Percentiles rank a stretch among this genome's conserved stretches.
phyloP scores from a whole-genome alignment of 768 basidiomycete genomes.

The Lentinula raphanica region DNA sequence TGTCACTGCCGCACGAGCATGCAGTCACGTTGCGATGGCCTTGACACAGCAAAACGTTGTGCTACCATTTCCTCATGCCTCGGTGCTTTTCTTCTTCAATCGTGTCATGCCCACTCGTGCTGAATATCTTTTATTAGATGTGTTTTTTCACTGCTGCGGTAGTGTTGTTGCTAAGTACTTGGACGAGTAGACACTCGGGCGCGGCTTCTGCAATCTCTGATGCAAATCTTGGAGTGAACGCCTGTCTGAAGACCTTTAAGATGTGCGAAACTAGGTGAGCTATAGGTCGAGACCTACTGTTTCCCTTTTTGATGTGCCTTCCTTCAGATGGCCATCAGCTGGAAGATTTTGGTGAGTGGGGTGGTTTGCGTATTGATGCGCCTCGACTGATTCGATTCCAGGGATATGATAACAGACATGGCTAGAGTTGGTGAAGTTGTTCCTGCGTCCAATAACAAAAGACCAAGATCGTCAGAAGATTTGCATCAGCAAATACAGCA shows the following conservation, averaged over 20 bases:
- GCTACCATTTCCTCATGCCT: conserved; percentile 28
- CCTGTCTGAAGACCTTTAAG: conserved; percentile 51
- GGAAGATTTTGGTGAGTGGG: conserved; percentile 34
- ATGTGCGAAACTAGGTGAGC: conserved; percentile 34
- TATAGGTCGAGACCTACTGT: not conserved
- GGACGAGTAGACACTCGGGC: conserved; percentile 51
- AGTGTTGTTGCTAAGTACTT: conserved; percentile 61
- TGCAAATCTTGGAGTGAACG: conserved; percentile 56
- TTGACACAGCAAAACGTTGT: conserved; percentile 1
- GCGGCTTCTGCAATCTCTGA: conserved; percentile 38
- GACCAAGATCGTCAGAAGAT: conserved; percentile 1
- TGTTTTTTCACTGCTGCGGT: conserved; percentile 37
- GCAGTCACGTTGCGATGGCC: conserved; percentile 1
- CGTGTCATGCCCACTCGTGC: conserved; percentile 1
- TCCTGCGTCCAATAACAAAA: conserved; percentile 4
- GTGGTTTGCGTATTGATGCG: not conserved
- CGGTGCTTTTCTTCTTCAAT: conserved; percentile 23
- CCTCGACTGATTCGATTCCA: conserved; percentile 8
- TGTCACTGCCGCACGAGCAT: conserved; percentile 8
- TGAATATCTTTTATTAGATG: conserved; percentile 21
- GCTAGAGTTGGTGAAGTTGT: conserved; percentile 14
- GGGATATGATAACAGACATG: conserved; percentile 33
- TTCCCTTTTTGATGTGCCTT: not conserved
- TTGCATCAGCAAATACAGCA: not conserved
- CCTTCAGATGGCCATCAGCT: conserved; percentile 33